These are phyloP conservation scores for Microdochium trichocladiopsis DNA, from an alignment of 2,329 filamentous ascomycete species.

Conservation along the genomic window DNA sequence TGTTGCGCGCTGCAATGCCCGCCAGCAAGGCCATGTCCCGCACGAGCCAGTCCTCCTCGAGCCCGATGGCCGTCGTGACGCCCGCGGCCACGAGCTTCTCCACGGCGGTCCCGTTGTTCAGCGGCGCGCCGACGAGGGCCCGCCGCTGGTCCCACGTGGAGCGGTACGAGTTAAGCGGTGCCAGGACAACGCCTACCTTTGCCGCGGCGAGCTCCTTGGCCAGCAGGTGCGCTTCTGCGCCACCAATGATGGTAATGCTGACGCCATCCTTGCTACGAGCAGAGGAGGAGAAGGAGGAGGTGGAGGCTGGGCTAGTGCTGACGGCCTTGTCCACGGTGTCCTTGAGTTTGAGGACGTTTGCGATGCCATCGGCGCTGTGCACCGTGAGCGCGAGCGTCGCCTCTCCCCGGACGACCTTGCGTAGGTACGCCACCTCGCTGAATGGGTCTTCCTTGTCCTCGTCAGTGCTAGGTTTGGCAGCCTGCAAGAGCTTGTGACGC, in stretches of 20 bases:
- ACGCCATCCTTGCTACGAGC: constrained; percentile 1
- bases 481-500: constrained; percentile 45
- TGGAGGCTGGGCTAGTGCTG: too few relatives aligned
- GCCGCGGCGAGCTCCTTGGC: constrained; percentile 50
- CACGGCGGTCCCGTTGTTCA: constrained; percentile 57
- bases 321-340: constrained; percentile 38
- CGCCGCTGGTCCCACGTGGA: constrained; percentile 54
- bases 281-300: constrained; percentile 1
- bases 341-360: constrained; percentile 52
- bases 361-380: constrained; percentile 58
- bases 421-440: constrained; percentile 42
- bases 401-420: constrained; percentile 44
- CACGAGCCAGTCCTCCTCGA: constrained; percentile 56
- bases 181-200: constrained; percentile 50
- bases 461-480: constrained; percentile 17
- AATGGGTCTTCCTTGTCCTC: constrained; percentile 31
- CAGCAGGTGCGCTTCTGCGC: constrained; percentile 54
- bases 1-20: constrained; percentile 51
- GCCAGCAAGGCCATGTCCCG: constrained; percentile 53
- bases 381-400: constrained; percentile 50
- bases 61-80: constrained; percentile 49
- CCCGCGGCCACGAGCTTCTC: constrained; percentile 52
- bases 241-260: constrained; percentile 49
- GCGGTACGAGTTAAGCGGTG: constrained; percentile 49
- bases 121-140: constrained; percentile 54